A percentile compares a stretch with the other conserved stretches of the same genome.
These are phyloP conservation scores for Russula brevipes DNA, from an alignment of 768 basidiomycete genomes.

Conservation along the genomic window DNA sequence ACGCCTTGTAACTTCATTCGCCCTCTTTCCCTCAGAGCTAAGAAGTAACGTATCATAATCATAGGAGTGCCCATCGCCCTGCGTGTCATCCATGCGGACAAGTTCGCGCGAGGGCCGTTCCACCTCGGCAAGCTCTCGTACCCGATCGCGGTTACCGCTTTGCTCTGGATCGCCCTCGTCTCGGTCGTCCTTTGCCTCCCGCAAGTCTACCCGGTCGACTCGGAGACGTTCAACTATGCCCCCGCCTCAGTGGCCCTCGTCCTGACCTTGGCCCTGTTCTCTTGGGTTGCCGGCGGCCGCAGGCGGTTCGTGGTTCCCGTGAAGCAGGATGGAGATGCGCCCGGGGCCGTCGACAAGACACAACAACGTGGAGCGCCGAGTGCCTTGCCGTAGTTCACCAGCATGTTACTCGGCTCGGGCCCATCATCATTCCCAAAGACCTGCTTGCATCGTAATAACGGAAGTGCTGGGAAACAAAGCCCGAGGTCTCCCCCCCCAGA, in stretches of 20 bases:
- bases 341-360: too few species aligned
- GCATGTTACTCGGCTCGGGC: too few species aligned
- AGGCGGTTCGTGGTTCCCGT: slow-evolving; percentile 48
- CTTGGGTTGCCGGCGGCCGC: slow-evolving; percentile 65
- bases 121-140: slow-evolving; percentile 61
- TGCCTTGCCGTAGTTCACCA: too few species aligned
- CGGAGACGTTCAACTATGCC: slow-evolving; percentile 68
- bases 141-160: slow-evolving; percentile 52
- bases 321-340: too few species aligned
- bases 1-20: slow-evolving; percentile 12
- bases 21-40: too few species aligned
- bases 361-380: too few species aligned
- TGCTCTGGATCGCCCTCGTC: slow-evolving; percentile 66
- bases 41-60: not conserved
- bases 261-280: slow-evolving; percentile 52
- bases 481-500: too few species aligned
- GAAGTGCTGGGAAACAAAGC: too few species aligned
- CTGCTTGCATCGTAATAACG: too few species aligned
- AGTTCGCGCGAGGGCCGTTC: slow-evolving; percentile 65
- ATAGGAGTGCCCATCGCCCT: not conserved
- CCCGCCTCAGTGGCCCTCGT: slow-evolving; percentile 73
- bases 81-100: slow-evolving; percentile 52
- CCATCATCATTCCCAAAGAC: too few species aligned
- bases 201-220: slow-evolving; percentile 60
- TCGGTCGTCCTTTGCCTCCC: slow-evolving; percentile 70